Evolutionary conservation across 768 basidiomycete genomes (phyloP).

Genomic region (Panaeolus papilionaceus): DNA sequence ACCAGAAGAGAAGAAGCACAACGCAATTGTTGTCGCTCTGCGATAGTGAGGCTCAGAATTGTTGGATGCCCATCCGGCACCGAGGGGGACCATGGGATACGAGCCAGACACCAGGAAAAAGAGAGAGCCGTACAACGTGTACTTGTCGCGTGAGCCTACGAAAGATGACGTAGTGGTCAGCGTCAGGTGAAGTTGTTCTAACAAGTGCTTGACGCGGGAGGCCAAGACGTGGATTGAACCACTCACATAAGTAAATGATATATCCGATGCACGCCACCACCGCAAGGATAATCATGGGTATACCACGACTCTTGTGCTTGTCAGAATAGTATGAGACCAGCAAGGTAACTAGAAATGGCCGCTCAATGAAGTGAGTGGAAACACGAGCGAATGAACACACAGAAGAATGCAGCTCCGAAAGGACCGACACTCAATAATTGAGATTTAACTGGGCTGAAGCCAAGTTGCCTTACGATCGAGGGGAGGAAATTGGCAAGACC

Average conservation of each 20-base stretch:
- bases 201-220: not conserved
- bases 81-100: slow-evolving; percentile 45
- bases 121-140: slow-evolving; percentile 50
- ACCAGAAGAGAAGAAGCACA: not conserved
- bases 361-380: not conserved
- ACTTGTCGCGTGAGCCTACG: slow-evolving; percentile 15
- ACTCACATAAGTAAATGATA: slow-evolving; percentile 38
- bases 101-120: slow-evolving; percentile 50
- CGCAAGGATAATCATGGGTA: slow-evolving; percentile 34
- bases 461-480: slow-evolving; percentile 20
- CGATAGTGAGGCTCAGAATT: slow-evolving; percentile 54
- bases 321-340: slow-evolving; percentile 21
- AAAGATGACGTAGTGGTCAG: not conserved
- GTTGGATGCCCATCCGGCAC: slow-evolving; percentile 55
- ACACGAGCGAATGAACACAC: slow-evolving; percentile 1
- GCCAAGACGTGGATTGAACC: not conserved
- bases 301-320: slow-evolving; percentile 23
- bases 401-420: slow-evolving; percentile 13
- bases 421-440: slow-evolving; percentile 20
- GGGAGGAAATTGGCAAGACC: slow-evolving; percentile 18
- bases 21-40: slow-evolving; percentile 51
- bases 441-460: slow-evolving; percentile 13
- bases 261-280: slow-evolving; percentile 37
- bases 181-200: not conserved
- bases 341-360: not conserved